These are phyloP conservation scores for Haplosporangium gracile DNA, from an alignment of 192 early-diverging fungal species.

Conservation along the genomic window DNA sequence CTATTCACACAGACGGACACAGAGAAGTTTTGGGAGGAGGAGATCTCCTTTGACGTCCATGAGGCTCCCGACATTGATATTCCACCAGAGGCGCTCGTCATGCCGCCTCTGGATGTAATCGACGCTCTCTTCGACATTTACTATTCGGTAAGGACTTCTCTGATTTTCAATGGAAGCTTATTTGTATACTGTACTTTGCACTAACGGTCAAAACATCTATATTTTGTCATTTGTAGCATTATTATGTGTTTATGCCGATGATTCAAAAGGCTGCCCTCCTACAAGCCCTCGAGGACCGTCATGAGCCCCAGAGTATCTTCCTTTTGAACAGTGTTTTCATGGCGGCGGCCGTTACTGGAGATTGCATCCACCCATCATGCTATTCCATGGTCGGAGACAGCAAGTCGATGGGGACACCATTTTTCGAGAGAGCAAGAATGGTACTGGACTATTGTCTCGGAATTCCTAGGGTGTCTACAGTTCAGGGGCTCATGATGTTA, in stretches of 20 bases:
- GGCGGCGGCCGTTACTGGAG: slow-evolving; percentile 37
- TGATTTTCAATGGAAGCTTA: not conserved
- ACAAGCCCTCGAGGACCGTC: slow-evolving; percentile 46
- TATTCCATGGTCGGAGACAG: slow-evolving; percentile 32
- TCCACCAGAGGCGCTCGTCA: slow-evolving; percentile 28
- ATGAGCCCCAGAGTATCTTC: slow-evolving; percentile 48
- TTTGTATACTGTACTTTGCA: not conserved
- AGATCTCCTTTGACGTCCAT: slow-evolving; percentile 52
- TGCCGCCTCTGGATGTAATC: slow-evolving; percentile 43
- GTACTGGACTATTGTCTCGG: slow-evolving; percentile 53
- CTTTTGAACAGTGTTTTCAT: slow-evolving; percentile 50
- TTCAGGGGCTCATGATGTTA: slow-evolving; percentile 42
- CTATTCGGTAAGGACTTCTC: slow-evolving; percentile 24
- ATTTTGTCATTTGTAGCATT: slow-evolving; percentile 19
- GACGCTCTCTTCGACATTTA: slow-evolving; percentile 51
- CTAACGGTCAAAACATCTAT: not conserved
- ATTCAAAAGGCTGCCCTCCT: slow-evolving; percentile 44
- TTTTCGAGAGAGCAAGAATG: slow-evolving; percentile 61
- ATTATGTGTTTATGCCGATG: slow-evolving; percentile 43
- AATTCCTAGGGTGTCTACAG: slow-evolving; percentile 41
- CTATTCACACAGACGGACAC: slow-evolving; percentile 49
- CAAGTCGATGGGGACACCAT: slow-evolving; percentile 59
- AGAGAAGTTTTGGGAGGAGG: slow-evolving; percentile 49
- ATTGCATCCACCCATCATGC: slow-evolving; percentile 31
- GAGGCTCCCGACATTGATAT: slow-evolving; percentile 30